A percentile compares a stretch with the other conserved stretches of the same genome.
These are phyloP conservation scores for Ascochyta koolunga DNA, from an alignment of 2,329 filamentous ascomycete genomes.

Conservation along the genomic window DNA sequence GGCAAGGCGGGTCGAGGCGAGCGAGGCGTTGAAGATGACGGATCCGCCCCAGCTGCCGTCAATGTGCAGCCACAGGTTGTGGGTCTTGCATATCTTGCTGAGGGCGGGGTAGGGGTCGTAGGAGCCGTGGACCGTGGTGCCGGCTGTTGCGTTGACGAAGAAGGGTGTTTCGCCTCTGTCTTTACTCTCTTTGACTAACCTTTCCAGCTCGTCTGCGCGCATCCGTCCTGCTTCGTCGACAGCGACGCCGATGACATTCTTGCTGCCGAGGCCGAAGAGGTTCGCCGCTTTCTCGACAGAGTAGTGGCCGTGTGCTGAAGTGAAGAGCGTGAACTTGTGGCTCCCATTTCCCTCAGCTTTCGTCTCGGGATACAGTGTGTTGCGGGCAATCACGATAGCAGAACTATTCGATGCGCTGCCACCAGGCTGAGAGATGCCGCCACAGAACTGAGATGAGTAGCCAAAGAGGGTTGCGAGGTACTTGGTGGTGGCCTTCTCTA, in stretches of 20 bases:
- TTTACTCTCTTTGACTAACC: conserved; percentile 66
- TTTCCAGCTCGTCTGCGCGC: conserved; percentile 68
- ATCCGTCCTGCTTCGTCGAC: conserved; percentile 77
- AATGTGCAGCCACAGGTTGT: conserved; percentile 88
- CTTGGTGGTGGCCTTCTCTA: conserved; percentile 82
- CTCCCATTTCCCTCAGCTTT: conserved; percentile 73
- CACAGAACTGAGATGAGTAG: conserved; percentile 58
- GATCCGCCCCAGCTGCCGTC: conserved; percentile 91
- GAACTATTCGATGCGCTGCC: conserved; percentile 85
- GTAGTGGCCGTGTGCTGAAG: conserved; percentile 89
- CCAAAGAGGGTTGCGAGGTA: conserved; percentile 74
- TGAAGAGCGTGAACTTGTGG: conserved; percentile 80
- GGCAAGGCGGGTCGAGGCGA: conserved; percentile 66
- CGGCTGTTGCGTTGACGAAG: conserved; percentile 94
- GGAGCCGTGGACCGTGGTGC: conserved; percentile 89
- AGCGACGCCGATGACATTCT: conserved; percentile 74
- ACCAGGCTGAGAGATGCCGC: conserved; percentile 78
- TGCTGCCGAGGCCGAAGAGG: conserved; percentile 80
- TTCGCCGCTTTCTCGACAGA: conserved; percentile 94
- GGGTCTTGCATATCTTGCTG: conserved; percentile 69
- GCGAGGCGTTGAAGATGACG: conserved; percentile 70
- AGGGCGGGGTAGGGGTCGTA: conserved; percentile 81
- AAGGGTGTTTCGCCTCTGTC: conserved; percentile 78
- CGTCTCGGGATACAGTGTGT: conserved; percentile 79
- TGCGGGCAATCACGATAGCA: conserved; percentile 85